A percentile compares a stretch with the other conserved stretches of the same genome.
Evolutionary conservation across 2,329 filamentous ascomycete species (phyloP).

Genomic region (Ceratocystis destructans): DNA sequence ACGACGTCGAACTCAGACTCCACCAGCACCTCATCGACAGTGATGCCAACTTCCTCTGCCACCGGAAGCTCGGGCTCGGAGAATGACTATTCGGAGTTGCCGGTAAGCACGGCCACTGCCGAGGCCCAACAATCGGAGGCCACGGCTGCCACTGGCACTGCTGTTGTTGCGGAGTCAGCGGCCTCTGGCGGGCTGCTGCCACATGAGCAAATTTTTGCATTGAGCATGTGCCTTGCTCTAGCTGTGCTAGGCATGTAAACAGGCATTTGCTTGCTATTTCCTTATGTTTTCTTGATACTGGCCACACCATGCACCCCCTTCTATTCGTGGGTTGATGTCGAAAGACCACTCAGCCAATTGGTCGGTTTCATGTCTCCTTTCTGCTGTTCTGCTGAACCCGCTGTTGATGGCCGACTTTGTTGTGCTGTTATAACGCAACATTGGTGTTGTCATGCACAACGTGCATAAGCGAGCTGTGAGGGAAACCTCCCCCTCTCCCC

Average conservation of each 20-base stretch:
- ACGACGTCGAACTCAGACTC: slow-evolving; percentile 13
- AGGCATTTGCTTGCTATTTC: neutral
- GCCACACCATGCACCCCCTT: neutral
- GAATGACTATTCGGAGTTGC: neutral
- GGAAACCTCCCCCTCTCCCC: neutral
- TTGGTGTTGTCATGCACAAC: neutral
- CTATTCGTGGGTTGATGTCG: neutral
- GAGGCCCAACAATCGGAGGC: neutral
- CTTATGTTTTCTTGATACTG: neutral
- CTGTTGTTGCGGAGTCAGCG: neutral
- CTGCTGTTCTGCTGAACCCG: neutral
- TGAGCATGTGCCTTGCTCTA: neutral
- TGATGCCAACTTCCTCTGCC: neutral
- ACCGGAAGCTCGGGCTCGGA: neutral
- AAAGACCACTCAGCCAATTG: neutral
- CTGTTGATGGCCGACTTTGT: neutral
- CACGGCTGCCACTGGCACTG: neutral
- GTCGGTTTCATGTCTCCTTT: neutral
- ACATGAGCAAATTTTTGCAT: neutral
- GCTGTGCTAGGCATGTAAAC: slow-evolving; percentile 4
- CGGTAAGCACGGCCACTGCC: neutral
- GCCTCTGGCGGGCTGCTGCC: neutral
- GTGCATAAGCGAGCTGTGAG: neutral
- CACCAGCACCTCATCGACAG: neutral
- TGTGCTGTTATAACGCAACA: neutral